phyloP scores from a whole-genome alignment of 148 eudicot species.

The Chenopodium quinoa region DNA sequence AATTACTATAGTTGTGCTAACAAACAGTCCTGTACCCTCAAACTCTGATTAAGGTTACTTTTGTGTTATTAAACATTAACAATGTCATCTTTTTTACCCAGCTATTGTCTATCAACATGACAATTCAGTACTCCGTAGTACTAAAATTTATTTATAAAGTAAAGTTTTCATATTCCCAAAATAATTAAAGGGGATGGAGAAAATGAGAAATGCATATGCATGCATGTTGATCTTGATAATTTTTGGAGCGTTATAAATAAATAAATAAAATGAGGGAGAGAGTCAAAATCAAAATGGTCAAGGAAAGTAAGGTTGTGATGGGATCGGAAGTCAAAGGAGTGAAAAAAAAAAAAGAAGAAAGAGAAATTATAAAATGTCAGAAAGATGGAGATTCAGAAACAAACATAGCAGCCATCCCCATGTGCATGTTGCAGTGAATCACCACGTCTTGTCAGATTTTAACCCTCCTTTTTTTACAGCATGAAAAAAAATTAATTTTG shows the following conservation, averaged over 20 bases:
- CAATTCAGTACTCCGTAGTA: neutral
- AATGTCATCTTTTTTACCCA: neutral
- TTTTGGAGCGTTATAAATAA: no score
- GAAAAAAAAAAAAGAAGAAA: neutral
- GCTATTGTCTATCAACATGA: neutral
- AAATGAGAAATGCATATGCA: no score
- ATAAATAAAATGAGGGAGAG: neutral
- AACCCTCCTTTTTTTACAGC: neutral
- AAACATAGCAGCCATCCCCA: constrained; percentile 30
- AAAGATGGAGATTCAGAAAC: neutral
- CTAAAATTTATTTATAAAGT: no score
- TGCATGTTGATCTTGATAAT: no score
- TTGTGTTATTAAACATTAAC: neutral
- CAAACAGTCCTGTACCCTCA: neutral
- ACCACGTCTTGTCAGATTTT: constrained; percentile 20
- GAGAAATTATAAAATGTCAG: constrained; percentile 15
- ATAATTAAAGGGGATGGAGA: no score
- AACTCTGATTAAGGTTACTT: neutral
- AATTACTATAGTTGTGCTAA: neutral
- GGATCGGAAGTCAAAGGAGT: constrained; percentile 29
- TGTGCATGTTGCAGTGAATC: constrained; percentile 22
- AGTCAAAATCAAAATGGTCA: constrained; percentile 1
- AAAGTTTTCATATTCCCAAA: no score
- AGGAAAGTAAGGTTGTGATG: constrained; percentile 11
- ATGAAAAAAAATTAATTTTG: no score